A percentile compares a stretch with the other conserved stretches of the same genome.
phyloP scores from a whole-genome alignment of 495 filamentous ascomycete genomes.

The Rhypophila decipiens region DNA sequence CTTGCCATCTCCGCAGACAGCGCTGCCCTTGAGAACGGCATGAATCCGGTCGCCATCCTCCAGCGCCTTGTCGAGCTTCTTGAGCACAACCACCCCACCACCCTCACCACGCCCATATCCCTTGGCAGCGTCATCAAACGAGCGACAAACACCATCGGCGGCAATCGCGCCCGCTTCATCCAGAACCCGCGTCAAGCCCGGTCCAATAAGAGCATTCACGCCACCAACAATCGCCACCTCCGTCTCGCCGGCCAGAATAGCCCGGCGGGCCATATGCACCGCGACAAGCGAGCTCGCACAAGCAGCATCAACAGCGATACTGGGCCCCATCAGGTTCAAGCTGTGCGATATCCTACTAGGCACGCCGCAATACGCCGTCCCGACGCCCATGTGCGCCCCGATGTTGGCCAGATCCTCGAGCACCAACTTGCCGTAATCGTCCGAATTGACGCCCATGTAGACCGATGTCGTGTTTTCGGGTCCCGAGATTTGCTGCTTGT shows the following conservation, averaged over 20 bases:
- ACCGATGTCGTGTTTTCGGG: too few species aligned
- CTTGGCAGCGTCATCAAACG: slow-evolving; percentile 52
- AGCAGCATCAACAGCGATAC: slow-evolving; percentile 39
- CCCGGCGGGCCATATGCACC: slow-evolving; percentile 38
- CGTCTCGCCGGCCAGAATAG: neutral
- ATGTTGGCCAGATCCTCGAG: neutral
- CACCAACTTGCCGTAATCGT: neutral
- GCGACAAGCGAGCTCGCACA: slow-evolving; percentile 47
- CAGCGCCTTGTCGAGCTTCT: slow-evolving; percentile 42
- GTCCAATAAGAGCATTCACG: neutral
- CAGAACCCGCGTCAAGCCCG: neutral
- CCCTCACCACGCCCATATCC: slow-evolving; percentile 59
- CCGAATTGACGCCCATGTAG: neutral
- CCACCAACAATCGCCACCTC: neutral
- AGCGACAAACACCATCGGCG: slow-evolving; percentile 34
- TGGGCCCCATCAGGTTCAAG: slow-evolving; percentile 20
- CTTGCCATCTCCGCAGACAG: slow-evolving; percentile 48
- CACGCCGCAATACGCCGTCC: neutral
- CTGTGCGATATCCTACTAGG: neutral
- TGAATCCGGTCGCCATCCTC: slow-evolving; percentile 45
- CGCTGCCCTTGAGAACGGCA: slow-evolving; percentile 48
- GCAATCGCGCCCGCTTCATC: slow-evolving; percentile 1
- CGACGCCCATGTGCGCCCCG: neutral
- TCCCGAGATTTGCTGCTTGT: too few species aligned
- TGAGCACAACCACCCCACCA: slow-evolving; percentile 44